phyloP scores from a whole-genome alignment of 177 flowering plant species.

The Vitis hybrid region DNA sequence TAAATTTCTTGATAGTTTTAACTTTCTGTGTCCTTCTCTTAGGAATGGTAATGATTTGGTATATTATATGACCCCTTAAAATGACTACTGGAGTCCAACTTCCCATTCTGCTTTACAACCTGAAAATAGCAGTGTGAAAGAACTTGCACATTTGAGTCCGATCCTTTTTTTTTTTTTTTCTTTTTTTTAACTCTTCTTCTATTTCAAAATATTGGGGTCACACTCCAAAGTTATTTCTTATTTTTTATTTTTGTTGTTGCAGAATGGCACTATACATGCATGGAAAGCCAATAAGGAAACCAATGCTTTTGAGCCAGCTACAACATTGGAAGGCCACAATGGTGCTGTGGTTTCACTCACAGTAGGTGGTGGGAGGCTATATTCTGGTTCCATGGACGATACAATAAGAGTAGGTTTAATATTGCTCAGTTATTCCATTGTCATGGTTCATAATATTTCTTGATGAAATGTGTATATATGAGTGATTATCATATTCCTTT shows the following conservation, averaged over 20 bases:
- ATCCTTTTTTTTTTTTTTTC: too few species aligned
- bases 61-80: too few species aligned
- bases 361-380: slow-evolving; percentile 20
- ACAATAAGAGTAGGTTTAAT: slow-evolving; percentile 27
- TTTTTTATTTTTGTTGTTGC: not conserved
- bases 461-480: not conserved
- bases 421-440: too few species aligned
- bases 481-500: not conserved
- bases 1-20: too few species aligned
- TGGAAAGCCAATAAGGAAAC: slow-evolving; percentile 22
- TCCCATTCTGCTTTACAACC: too few species aligned
- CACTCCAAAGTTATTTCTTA: not conserved
- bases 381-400: slow-evolving; percentile 29
- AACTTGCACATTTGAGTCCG: too few species aligned
- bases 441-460: not conserved
- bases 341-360: slow-evolving; percentile 19
- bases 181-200: too few species aligned
- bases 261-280: slow-evolving; percentile 24
- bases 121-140: too few species aligned
- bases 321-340: slow-evolving; percentile 19
- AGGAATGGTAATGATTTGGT: too few species aligned
- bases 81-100: too few species aligned
- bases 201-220: too few species aligned
- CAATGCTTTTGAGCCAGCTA: slow-evolving; percentile 12
- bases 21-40: too few species aligned